Evolutionary conservation across 352 stramenopile species (phyloP).

Genomic region (Phytophthora citricola): DNA sequence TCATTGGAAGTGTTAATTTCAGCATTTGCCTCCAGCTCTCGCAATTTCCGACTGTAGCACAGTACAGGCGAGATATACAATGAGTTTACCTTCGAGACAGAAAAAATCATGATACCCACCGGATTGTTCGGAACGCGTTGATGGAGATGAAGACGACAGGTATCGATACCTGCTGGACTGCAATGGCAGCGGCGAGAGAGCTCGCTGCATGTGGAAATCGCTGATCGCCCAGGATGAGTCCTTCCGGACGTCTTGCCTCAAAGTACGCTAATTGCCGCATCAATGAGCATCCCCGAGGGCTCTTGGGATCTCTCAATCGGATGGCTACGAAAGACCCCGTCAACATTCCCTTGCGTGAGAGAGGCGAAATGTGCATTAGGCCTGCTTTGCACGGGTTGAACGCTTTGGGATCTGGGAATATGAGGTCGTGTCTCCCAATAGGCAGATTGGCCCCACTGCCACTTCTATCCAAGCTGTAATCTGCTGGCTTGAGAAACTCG

Average conservation of each 20-base stretch:
- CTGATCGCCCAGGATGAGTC: constrained; percentile 59
- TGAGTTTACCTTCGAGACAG: background rate
- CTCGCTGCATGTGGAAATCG: constrained; percentile 27
- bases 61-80: too few relatives aligned
- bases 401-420: constrained; percentile 32
- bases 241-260: constrained; percentile 35
- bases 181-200: constrained; percentile 22
- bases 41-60: constrained; percentile 30
- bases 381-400: constrained; percentile 49
- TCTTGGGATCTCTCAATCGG: constrained; percentile 27
- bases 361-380: constrained; percentile 26
- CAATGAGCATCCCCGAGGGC: constrained; percentile 41
- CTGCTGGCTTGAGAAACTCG: constrained; percentile 49
- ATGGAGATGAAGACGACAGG: constrained; percentile 62
- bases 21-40: constrained; percentile 24
- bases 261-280: constrained; percentile 54
- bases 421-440: constrained; percentile 51
- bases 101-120: constrained; percentile 19
- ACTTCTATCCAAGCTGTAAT: constrained; percentile 20
- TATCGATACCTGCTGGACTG: constrained; percentile 37
- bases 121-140: constrained; percentile 37
- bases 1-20: constrained; percentile 5
- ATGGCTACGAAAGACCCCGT: constrained; percentile 39
- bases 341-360: constrained; percentile 22
- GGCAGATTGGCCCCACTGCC: constrained; percentile 39